phyloP scores from a whole-genome alignment of 495 filamentous ascomycete species.

The Neurospora sp. region DNA sequence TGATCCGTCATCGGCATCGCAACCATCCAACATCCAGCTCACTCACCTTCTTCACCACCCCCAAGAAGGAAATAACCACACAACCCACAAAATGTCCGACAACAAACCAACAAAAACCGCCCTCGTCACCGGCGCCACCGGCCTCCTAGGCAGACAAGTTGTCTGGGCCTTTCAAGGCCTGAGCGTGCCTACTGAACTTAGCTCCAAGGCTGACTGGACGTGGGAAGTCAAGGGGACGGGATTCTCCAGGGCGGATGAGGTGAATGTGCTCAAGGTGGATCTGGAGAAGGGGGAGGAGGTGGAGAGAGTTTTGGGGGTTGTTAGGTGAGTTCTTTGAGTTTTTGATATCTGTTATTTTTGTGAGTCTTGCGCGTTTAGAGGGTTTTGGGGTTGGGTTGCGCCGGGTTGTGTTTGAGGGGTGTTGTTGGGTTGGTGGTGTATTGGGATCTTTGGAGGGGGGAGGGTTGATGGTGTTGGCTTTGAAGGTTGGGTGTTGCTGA shows the following conservation, averaged over 20 bases:
- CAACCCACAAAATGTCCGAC: neutral
- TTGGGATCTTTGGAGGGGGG: neutral
- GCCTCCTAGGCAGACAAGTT: constrained; percentile 73
- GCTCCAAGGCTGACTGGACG: constrained; percentile 25
- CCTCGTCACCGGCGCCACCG: constrained; percentile 78
- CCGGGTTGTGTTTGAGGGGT: neutral
- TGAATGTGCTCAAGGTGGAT: constrained; percentile 66
- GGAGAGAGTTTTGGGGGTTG: constrained; percentile 48
- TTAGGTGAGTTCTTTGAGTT: constrained; percentile 39
- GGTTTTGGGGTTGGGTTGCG: neutral
- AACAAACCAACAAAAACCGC: constrained; percentile 35
- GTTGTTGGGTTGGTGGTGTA: neutral
- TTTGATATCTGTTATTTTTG: neutral
- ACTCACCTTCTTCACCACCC: neutral
- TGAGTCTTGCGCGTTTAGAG: neutral
- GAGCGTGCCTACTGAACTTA: neutral
- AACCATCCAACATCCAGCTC: neutral
- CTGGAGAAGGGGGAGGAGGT: constrained; percentile 52
- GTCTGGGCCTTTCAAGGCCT: constrained; percentile 50
- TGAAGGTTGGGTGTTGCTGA: neutral
- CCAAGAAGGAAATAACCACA: neutral
- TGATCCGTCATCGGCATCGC: neutral
- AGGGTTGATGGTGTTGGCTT: neutral
- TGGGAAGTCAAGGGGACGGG: constrained; percentile 83
- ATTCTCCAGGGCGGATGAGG: constrained; percentile 57